phyloP scores from a whole-genome alignment of 1,284 basidiomycete genomes.

The Coniferiporia weirii region DNA sequence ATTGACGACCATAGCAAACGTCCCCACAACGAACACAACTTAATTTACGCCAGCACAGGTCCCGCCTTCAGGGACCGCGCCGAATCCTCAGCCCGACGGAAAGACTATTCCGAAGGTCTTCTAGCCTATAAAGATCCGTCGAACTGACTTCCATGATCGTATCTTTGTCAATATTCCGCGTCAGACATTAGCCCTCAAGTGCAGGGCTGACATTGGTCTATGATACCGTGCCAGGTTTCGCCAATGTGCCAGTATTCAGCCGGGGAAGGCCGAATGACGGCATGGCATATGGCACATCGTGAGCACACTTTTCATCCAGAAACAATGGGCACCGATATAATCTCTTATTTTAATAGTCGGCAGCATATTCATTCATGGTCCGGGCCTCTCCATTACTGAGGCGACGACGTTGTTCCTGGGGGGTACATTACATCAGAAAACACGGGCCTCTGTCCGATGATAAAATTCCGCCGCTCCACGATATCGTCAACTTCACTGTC shows the following conservation, averaged over 20 bases:
- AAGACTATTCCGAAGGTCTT: conserved; percentile 54
- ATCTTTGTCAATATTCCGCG: conserved; percentile 31
- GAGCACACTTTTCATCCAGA: conserved; percentile 20
- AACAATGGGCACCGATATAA: background rate
- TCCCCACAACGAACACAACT: conserved; percentile 11
- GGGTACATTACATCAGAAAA: conserved; percentile 54
- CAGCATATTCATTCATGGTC: conserved; percentile 44
- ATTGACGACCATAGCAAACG: conserved; percentile 6
- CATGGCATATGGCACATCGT: conserved; percentile 51
- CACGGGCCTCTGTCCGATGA: conserved; percentile 46
- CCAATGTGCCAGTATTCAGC: conserved; percentile 65
- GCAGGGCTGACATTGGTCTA: background rate
- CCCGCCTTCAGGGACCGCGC: conserved; percentile 45
- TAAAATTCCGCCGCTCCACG: conserved; percentile 49
- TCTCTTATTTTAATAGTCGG: conserved; percentile 41
- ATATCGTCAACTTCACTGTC: conserved; percentile 55
- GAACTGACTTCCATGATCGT: conserved; percentile 38
- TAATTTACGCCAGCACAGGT: conserved; percentile 53
- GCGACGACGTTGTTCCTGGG: conserved; percentile 54
- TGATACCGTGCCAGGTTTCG: conserved; percentile 23
- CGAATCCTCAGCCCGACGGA: conserved; percentile 37
- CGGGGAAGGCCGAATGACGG: conserved; percentile 46
- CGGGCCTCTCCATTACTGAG: conserved; percentile 50
- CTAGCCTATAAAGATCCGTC: conserved; percentile 54
- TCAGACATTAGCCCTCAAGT: too few relatives aligned